phyloP scores from a whole-genome alignment of 2,329 filamentous ascomycete genomes.

The Fusarium sublunatum region DNA sequence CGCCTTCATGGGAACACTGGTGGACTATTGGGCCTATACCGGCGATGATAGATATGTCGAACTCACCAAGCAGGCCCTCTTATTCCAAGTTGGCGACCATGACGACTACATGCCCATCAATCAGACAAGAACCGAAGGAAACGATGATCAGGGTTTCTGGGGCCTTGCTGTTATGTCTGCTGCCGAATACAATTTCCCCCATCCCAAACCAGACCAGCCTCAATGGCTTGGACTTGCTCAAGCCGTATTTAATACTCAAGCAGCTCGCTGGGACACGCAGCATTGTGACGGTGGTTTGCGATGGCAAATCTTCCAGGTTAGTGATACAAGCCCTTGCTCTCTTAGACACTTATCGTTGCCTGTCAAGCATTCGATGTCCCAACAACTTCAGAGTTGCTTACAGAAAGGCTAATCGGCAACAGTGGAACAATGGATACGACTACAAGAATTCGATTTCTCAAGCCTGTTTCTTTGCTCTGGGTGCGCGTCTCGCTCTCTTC shows the following conservation, averaged over 20 bases:
- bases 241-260: constrained; percentile 84
- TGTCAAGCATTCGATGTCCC: neutral
- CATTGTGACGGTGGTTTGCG: constrained; percentile 80
- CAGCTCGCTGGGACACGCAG: constrained; percentile 74
- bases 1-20: constrained; percentile 75
- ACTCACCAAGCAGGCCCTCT: constrained; percentile 73
- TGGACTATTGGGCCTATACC: constrained; percentile 90
- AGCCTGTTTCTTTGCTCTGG: constrained; percentile 71
- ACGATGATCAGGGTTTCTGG: constrained; percentile 83
- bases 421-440: constrained; percentile 81
- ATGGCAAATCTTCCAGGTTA: constrained; percentile 80
- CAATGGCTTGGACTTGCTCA: constrained; percentile 79
- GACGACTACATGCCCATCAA: constrained; percentile 83
- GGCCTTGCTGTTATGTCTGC: constrained; percentile 76
- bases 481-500: constrained; percentile 77
- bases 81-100: constrained; percentile 78
- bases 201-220: constrained; percentile 66
- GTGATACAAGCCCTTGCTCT: neutral
- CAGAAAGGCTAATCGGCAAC: constrained; percentile 10
- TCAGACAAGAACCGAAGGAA: constrained; percentile 75
- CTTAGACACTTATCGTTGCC: neutral
- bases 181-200: constrained; percentile 74
- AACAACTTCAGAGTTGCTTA: neutral
- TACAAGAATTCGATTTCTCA: constrained; percentile 78
- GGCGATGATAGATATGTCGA: constrained; percentile 78